phyloP scores from a whole-genome alignment of 2,329 filamentous ascomycete genomes.

The Cercospora brassicicola region DNA sequence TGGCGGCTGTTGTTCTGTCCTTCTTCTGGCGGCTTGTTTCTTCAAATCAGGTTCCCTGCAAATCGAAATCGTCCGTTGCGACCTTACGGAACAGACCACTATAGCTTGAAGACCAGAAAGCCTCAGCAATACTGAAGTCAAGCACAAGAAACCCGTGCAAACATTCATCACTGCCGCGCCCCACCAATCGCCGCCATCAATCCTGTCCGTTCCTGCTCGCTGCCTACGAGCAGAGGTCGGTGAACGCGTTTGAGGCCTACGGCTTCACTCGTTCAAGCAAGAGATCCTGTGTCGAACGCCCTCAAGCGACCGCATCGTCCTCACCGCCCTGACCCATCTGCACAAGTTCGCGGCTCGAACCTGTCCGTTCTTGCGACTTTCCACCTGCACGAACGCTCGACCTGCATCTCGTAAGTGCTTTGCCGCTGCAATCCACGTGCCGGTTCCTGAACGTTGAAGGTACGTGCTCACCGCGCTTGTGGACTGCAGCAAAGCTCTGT shows the following conservation, averaged over 20 bases:
- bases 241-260: not conserved
- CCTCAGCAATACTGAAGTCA: not conserved
- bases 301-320: not conserved
- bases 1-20: slow-evolving; percentile 24
- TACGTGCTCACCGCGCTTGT: slow-evolving; percentile 28
- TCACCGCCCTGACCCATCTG: not conserved
- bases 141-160: not conserved
- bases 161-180: not conserved
- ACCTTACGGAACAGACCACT: not conserved
- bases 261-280: not conserved
- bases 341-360: slow-evolving; percentile 2
- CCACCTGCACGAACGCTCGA: slow-evolving; percentile 10
- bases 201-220: not conserved
- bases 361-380: slow-evolving; percentile 6
- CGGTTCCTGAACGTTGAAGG: slow-evolving; percentile 7
- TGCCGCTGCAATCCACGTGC: slow-evolving; percentile 9
- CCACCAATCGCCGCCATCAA: not conserved
- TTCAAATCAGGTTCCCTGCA: not conserved
- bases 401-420: slow-evolving; percentile 3
- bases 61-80: not conserved
- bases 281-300: not conserved
- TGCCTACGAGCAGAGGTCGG: not conserved
- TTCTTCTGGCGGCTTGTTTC: not conserved
- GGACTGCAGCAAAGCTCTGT: slow-evolving; percentile 5
- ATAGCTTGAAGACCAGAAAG: not conserved